phyloP scores from a whole-genome alignment of 495 filamentous ascomycete species.

The Podospora australis region DNA sequence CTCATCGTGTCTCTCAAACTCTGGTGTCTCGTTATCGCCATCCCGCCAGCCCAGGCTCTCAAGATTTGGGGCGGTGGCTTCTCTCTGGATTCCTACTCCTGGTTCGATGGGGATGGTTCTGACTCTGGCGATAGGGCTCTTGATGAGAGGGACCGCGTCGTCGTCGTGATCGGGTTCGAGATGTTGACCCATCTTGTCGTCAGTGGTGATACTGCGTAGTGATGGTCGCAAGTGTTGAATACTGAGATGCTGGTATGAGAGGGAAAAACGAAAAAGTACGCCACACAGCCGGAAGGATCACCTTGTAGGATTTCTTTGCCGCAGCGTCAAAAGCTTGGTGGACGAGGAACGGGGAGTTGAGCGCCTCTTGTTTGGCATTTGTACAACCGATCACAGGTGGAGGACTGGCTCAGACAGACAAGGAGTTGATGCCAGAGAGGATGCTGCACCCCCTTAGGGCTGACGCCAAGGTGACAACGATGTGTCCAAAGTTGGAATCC shows the following conservation, averaged over 20 bases:
- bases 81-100: not conserved
- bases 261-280: not conserved
- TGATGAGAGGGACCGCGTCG: not conserved
- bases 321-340: no score
- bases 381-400: not conserved
- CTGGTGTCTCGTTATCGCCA: not conserved
- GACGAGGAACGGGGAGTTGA: no score
- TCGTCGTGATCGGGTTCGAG: not conserved
- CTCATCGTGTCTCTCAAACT: slow-evolving; percentile 1
- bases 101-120: not conserved
- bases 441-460: not conserved
- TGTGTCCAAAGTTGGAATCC: not conserved
- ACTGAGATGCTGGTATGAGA: not conserved
- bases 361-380: not conserved
- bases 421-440: no score
- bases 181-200: not conserved
- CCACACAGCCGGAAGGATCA: not conserved
- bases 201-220: not conserved
- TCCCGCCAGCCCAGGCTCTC: not conserved
- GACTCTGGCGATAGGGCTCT: not conserved
- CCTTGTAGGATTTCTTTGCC: not conserved
- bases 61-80: not conserved
- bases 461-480: not conserved
- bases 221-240: not conserved
- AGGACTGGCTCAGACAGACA: not conserved